These are phyloP conservation scores for Chrysochromulina parva DNA, from an alignment of 78 protist species.

Conservation along the genomic window DNA sequence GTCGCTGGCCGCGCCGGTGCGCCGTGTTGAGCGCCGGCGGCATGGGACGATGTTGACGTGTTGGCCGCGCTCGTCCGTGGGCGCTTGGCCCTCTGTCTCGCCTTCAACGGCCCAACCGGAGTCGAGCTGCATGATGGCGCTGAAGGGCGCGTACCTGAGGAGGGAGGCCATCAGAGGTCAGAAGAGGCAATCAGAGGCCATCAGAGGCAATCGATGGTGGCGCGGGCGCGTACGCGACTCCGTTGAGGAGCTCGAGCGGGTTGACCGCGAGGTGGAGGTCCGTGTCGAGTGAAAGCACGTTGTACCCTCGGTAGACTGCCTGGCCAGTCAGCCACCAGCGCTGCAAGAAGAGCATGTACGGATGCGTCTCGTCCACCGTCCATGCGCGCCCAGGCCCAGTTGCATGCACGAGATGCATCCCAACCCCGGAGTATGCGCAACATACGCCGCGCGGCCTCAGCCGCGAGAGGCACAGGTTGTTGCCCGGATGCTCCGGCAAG, in stretches of 20 bases:
- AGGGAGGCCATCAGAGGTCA: too few species aligned
- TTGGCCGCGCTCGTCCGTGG: too few species aligned
- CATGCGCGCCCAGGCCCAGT: not conserved
- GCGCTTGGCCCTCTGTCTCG: not conserved
- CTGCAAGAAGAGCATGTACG: conserved; percentile 21
- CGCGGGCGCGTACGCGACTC: not conserved
- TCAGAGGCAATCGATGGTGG: too few species aligned
- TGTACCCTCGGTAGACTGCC: not conserved
- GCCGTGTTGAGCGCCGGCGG: not conserved
- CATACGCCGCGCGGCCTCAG: not conserved
- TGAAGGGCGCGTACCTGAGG: not conserved
- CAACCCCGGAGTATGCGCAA: conserved; percentile 11
- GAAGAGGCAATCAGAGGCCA: too few species aligned
- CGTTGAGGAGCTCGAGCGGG: not conserved
- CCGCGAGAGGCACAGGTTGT: not conserved
- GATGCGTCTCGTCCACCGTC: not conserved
- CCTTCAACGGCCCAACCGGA: not conserved
- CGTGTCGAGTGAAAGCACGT: conserved; percentile 12
- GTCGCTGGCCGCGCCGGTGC: too few species aligned
- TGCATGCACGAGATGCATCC: not conserved
- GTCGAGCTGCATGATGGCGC: not conserved
- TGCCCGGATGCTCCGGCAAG: not conserved
- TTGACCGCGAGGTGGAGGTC: not conserved
- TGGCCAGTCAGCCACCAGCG: conserved; percentile 22
- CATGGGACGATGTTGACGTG: not conserved